Conservation (phyloP, 176 grass and related monocot species). For the Lolium perenne region DNA sequence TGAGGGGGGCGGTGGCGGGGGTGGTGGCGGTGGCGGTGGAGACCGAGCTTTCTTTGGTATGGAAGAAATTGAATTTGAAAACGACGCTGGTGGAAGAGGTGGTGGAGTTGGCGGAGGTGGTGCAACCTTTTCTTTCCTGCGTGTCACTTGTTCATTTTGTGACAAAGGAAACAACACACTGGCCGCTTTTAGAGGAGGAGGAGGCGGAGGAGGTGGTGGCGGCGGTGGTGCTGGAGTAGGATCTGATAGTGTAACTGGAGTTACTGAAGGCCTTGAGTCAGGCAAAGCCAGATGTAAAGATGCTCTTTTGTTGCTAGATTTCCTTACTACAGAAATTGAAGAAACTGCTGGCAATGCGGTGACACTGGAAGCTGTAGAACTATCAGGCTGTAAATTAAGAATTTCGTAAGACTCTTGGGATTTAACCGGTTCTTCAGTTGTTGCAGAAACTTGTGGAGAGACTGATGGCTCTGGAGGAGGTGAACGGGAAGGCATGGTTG, state of each 20-base stretch:
- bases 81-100: conserved; percentile 17
- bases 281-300: conserved; percentile 30
- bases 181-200: conserved; percentile 28
- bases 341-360: background rate
- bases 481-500: conserved; percentile 39
- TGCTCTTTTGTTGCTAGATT: conserved; percentile 36
- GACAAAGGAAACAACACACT: conserved; percentile 31
- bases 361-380: conserved; percentile 18
- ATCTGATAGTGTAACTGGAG: conserved; percentile 26
- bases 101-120: conserved; percentile 38
- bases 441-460: conserved; percentile 22
- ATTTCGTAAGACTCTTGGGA: conserved; percentile 41
- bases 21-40: conserved; percentile 32
- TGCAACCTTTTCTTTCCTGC: conserved; percentile 23
- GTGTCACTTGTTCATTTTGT: conserved; percentile 30
- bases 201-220: conserved; percentile 39
- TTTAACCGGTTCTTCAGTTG: conserved; percentile 24
- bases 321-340: conserved; percentile 31
- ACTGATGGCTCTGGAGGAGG: conserved; percentile 44
- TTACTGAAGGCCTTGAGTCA: conserved; percentile 26
- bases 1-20: conserved; percentile 20
- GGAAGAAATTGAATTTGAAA: conserved; percentile 35
- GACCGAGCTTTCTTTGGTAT: conserved; percentile 32
- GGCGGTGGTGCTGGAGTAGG: conserved; percentile 16
- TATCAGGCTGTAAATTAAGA: conserved; percentile 32